These are phyloP conservation scores for Ophiocordyceps camponoti-saundersi DNA, from an alignment of 2,329 filamentous ascomycete species.

Conservation along the genomic window DNA sequence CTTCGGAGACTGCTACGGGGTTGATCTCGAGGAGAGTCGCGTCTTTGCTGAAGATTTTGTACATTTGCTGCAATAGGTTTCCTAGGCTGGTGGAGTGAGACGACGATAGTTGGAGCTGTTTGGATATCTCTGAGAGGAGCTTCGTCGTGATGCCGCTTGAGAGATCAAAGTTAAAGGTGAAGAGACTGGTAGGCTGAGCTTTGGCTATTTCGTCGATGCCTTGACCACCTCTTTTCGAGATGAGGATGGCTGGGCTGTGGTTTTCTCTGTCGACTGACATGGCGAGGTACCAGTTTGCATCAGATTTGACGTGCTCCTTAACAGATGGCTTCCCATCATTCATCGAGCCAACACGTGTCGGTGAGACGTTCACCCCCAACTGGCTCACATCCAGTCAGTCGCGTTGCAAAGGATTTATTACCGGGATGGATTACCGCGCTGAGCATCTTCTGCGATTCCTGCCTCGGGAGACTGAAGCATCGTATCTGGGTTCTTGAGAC, in stretches of 20 bases:
- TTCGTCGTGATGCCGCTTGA: constrained; percentile 10
- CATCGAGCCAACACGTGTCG: constrained; percentile 6
- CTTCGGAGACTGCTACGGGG: constrained; percentile 13
- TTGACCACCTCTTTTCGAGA: constrained; percentile 11
- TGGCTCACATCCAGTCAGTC: constrained; percentile 1
- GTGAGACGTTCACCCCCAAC: constrained; percentile 10
- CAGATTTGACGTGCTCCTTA: constrained; percentile 12
- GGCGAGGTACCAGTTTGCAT: constrained; percentile 21
- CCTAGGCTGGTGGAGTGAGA: constrained; percentile 5
- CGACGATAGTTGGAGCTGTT: not conserved
- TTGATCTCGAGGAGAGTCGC: constrained; percentile 27
- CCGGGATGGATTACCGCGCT: constrained; percentile 5
- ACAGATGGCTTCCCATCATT: constrained; percentile 18
- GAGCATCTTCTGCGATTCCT: constrained; percentile 12
- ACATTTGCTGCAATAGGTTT: constrained; percentile 8
- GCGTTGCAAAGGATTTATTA: not conserved
- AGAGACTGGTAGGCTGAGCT: not conserved
- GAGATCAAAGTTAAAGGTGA: constrained; percentile 9
- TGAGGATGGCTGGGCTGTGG: constrained; percentile 17
- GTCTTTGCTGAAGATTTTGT: constrained; percentile 26
- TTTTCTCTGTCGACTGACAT: constrained; percentile 25
- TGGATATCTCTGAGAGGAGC: constrained; percentile 5
- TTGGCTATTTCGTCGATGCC: constrained; percentile 6
- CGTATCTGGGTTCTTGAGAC: constrained; percentile 1
- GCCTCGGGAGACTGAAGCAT: constrained; percentile 10